Percentiles rank a stretch among this genome's conserved stretches.
Conservation (phyloP, 306 rosid species). For the Cajanus cajan region DNA sequence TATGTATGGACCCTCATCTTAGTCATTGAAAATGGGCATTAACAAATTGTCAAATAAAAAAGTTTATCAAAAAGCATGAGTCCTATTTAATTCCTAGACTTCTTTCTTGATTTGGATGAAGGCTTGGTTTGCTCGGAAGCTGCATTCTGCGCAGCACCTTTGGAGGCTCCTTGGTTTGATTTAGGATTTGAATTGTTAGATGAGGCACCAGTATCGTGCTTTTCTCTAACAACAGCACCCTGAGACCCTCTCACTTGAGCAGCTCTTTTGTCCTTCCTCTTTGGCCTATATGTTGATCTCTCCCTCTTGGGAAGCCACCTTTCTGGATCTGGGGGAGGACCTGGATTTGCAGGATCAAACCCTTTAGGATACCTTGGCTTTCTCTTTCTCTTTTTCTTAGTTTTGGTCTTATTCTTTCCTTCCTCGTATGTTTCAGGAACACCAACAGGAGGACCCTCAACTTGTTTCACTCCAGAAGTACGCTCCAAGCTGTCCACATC, state of each 20-base stretch:
- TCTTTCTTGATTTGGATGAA: constrained; percentile 77
- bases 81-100: constrained; percentile 67
- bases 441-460: constrained; percentile 49
- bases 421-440: constrained; percentile 59
- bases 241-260: constrained; percentile 98
- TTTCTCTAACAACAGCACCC: constrained; percentile 86
- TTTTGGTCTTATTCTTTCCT: constrained; percentile 75
- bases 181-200: constrained; percentile 59
- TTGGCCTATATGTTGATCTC: constrained; percentile 91
- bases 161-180: constrained; percentile 63
- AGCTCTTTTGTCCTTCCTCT: constrained; percentile 96
- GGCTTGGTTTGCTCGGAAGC: constrained; percentile 54
- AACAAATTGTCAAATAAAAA: constrained; percentile 25
- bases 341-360: constrained; percentile 91
- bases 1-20: constrained; percentile 17
- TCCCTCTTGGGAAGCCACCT: constrained; percentile 99
- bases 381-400: constrained; percentile 95
- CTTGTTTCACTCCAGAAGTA: constrained; percentile 80
- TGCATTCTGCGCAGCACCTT: constrained; percentile 61
- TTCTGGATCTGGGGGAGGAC: constrained; percentile 98
- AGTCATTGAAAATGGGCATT: constrained; percentile 24
- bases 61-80: constrained; percentile 11
- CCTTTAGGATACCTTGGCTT: constrained; percentile 98
- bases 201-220: constrained; percentile 57
- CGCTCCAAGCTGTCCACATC: constrained; percentile 86